A percentile compares a stretch with the other conserved stretches of the same genome.
These are phyloP conservation scores for Lotmaria passim DNA, from an alignment of 208 protist species.

Conservation along the genomic window DNA sequence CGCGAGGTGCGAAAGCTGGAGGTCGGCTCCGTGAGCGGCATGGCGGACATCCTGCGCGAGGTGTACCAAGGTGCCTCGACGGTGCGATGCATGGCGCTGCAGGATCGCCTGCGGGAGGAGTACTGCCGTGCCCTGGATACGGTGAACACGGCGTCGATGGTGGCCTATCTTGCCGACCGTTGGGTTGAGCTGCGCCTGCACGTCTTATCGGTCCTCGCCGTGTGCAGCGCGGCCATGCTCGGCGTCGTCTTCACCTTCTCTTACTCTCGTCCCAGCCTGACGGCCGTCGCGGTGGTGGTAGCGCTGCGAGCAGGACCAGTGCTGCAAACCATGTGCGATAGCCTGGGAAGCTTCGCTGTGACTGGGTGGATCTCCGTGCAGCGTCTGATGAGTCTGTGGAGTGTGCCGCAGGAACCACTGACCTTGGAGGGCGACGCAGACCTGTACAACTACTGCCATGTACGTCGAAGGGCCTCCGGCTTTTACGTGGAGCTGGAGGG, in stretches of 20 bases:
- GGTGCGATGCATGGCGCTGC: slow-evolving; percentile 62
- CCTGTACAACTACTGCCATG: slow-evolving; percentile 35
- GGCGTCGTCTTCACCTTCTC: slow-evolving; percentile 53
- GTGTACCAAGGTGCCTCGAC: slow-evolving; percentile 55
- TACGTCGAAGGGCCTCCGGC: slow-evolving; percentile 5
- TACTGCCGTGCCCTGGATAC: slow-evolving; percentile 72
- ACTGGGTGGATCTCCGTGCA: slow-evolving; percentile 62
- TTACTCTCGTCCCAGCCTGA: slow-evolving; percentile 45
- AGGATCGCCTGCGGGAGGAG: slow-evolving; percentile 69
- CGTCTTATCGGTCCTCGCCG: slow-evolving; percentile 45
- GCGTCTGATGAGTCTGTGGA: slow-evolving; percentile 56
- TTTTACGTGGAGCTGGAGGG: slow-evolving; percentile 23
- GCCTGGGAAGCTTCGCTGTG: slow-evolving; percentile 40
- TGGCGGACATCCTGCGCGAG: slow-evolving; percentile 60
- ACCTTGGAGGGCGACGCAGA: slow-evolving; percentile 28
- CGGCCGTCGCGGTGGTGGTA: slow-evolving; percentile 50
- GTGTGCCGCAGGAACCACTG: slow-evolving; percentile 57
- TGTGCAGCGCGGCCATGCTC: slow-evolving; percentile 48
- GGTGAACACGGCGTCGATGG: slow-evolving; percentile 62
- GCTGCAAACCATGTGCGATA: slow-evolving; percentile 48
- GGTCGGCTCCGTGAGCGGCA: slow-evolving; percentile 45
- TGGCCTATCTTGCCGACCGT: slow-evolving; percentile 57
- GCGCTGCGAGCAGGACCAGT: slow-evolving; percentile 49
- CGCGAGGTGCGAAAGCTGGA: slow-evolving; percentile 66
- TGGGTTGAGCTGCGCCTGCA: slow-evolving; percentile 70